Evolutionary conservation across 108 stramenopile genomes (phyloP).

Genomic region (Chaetoceros tenuissimus): DNA sequence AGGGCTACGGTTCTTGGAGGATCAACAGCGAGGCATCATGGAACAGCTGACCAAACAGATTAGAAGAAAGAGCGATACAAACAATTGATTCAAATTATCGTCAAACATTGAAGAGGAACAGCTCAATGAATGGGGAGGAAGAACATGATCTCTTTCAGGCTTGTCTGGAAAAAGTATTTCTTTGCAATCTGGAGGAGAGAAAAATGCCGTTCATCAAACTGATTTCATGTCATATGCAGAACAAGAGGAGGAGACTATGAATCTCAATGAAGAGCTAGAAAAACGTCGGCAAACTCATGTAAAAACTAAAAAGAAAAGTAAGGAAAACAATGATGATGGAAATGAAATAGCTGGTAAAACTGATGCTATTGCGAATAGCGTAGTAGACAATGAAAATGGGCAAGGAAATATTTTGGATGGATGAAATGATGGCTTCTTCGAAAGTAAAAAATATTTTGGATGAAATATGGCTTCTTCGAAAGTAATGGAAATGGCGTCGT

Average conservation of each 20-base stretch:
- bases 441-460: constrained; percentile 3
- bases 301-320: constrained; percentile 27
- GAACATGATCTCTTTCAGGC: constrained; percentile 31
- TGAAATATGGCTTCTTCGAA: too few relatives aligned
- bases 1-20: neutral
- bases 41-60: constrained; percentile 6
- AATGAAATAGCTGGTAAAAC: neutral
- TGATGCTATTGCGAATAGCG: neutral
- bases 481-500: constrained; percentile 27
- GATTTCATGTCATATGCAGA: constrained; percentile 83
- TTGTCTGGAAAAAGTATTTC: constrained; percentile 51
- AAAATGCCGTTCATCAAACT: constrained; percentile 26
- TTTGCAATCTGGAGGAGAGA: constrained; percentile 39
- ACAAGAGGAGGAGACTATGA: constrained; percentile 35
- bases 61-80: constrained; percentile 2
- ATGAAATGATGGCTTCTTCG: constrained; percentile 28
- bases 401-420: constrained; percentile 20
- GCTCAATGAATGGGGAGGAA: constrained; percentile 12
- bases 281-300: constrained; percentile 46
- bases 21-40: constrained; percentile 1
- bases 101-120: constrained; percentile 1
- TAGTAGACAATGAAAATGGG: constrained; percentile 1
- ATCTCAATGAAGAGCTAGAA: constrained; percentile 9
- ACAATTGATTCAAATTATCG: constrained; percentile 57
- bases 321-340: constrained; percentile 14